Evolutionary conservation across 2,329 filamentous ascomycete species (phyloP).

Genomic region (Calonectria hawksworthii): DNA sequence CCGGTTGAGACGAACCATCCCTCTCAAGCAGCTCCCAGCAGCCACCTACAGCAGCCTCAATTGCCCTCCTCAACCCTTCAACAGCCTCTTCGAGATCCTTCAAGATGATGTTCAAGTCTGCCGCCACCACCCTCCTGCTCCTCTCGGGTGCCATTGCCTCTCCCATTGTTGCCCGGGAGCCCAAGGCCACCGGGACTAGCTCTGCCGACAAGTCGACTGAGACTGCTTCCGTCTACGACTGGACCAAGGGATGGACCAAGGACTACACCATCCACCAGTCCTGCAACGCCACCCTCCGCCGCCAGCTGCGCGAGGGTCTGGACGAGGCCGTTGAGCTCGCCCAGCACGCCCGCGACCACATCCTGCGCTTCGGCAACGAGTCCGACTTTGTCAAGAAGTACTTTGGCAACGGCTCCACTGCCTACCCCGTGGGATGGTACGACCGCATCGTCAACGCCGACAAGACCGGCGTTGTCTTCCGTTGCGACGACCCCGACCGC

Average conservation of each 20-base stretch:
- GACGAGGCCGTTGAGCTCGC: slow-evolving; percentile 71
- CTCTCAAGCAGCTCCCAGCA: slow-evolving; percentile 35
- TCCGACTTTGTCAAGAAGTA: slow-evolving; percentile 75
- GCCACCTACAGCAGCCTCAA: slow-evolving; percentile 19
- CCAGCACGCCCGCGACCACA: slow-evolving; percentile 73
- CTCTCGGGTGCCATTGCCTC: slow-evolving; percentile 46
- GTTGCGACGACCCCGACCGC: slow-evolving; percentile 77
- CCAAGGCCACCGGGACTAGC: slow-evolving; percentile 38
- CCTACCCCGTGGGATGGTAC: slow-evolving; percentile 72
- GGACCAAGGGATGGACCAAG: slow-evolving; percentile 51
- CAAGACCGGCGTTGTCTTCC: slow-evolving; percentile 70
- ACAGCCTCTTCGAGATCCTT: background rate
- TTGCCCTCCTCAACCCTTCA: slow-evolving; percentile 1
- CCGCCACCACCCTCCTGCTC: slow-evolving; percentile 41
- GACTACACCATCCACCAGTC: slow-evolving; percentile 71
- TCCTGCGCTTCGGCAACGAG: slow-evolving; percentile 68
- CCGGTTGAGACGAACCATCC: slow-evolving; percentile 22
- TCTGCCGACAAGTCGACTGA: slow-evolving; percentile 35
- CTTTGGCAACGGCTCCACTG: slow-evolving; percentile 72
- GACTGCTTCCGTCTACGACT: slow-evolving; percentile 47
- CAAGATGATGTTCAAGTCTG: slow-evolving; percentile 47
- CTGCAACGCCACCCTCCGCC: slow-evolving; percentile 74
- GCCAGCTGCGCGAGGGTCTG: slow-evolving; percentile 69
- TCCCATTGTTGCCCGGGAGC: slow-evolving; percentile 44
- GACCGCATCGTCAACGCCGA: slow-evolving; percentile 72